Percentiles rank a stretch among this genome's conserved stretches.
These are phyloP conservation scores for Pythium dissimile DNA, from an alignment of 352 stramenopile species.

Conservation along the genomic window DNA sequence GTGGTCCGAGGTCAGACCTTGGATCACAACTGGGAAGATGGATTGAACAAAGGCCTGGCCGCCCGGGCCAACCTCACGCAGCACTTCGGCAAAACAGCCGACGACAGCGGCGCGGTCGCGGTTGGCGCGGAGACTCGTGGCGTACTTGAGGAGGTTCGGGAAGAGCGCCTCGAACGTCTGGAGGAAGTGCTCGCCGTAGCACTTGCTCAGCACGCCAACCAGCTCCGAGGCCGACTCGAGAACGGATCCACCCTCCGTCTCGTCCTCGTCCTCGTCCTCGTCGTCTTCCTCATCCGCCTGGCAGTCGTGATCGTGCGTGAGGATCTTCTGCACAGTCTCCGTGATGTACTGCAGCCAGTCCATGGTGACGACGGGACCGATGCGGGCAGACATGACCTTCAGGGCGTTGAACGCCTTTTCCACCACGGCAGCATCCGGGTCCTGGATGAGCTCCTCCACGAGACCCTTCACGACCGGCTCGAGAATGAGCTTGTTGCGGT, in stretches of 20 bases:
- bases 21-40: conserved; percentile 90
- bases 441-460: conserved; percentile 75
- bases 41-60: conserved; percentile 83
- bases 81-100: conserved; percentile 94
- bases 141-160: conserved; percentile 88
- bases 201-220: conserved; percentile 91
- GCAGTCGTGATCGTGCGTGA: conserved; percentile 89
- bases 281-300: conserved; percentile 82
- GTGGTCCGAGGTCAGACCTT: conserved; percentile 89
- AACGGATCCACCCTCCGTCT: conserved; percentile 93
- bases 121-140: conserved; percentile 85
- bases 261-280: conserved; percentile 90
- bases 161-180: conserved; percentile 90
- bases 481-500: conserved; percentile 74
- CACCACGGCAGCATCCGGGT: conserved; percentile 87
- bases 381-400: conserved; percentile 93
- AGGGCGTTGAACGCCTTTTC: conserved; percentile 95
- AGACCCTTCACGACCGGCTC: conserved; percentile 78
- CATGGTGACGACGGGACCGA: conserved; percentile 88
- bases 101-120: conserved; percentile 93
- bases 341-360: conserved; percentile 88
- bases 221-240: conserved; percentile 93
- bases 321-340: conserved; percentile 83
- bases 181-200: conserved; percentile 92
- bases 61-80: conserved; percentile 85